Conservation (phyloP, 805 yeast genomes). For the Saccharomyces kudriavzevii region DNA sequence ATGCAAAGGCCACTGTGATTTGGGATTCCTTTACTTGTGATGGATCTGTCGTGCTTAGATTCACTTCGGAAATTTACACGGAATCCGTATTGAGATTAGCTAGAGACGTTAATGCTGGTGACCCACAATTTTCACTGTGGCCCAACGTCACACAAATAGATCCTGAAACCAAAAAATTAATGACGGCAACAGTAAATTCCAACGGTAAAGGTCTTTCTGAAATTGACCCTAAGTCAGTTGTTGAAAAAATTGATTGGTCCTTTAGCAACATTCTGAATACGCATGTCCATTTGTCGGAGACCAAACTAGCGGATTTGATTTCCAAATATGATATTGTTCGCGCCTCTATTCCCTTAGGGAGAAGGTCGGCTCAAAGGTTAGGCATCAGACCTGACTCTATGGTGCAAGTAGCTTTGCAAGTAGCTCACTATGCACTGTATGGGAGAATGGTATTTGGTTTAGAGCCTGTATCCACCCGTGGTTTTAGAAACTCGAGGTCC, state of each 20-base stretch:
- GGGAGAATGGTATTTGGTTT: conserved; percentile 84
- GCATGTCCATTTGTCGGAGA: conserved; percentile 72
- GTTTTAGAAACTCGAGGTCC: conserved; percentile 60
- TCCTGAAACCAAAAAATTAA: conserved; percentile 2
- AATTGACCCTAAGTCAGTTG: conserved; percentile 12
- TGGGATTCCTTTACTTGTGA: conserved; percentile 90
- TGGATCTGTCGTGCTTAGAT: conserved; percentile 83
- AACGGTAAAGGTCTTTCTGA: conserved; percentile 1
- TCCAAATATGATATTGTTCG: conserved; percentile 72
- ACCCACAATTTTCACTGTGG: conserved; percentile 32
- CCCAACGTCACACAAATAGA: conserved; percentile 19
- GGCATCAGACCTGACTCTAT: conserved; percentile 84
- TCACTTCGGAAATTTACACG: conserved; percentile 82
- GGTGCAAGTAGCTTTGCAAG: conserved; percentile 83
- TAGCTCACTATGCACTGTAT: conserved; percentile 82
- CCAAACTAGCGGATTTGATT: conserved; percentile 77
- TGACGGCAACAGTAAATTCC: not conserved
- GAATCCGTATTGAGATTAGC: conserved; percentile 84
- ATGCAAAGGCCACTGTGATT: conserved; percentile 82
- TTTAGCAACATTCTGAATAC: conserved; percentile 33
- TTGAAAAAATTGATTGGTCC: conserved; percentile 31
- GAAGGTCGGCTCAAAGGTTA: conserved; percentile 65
- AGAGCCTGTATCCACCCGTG: conserved; percentile 80
- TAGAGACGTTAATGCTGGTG: conserved; percentile 59
- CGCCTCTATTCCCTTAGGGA: conserved; percentile 68